Evolutionary conservation across 2,329 filamentous ascomycete species (phyloP).

Genomic region (Neoscytalidium dimidiatum): DNA sequence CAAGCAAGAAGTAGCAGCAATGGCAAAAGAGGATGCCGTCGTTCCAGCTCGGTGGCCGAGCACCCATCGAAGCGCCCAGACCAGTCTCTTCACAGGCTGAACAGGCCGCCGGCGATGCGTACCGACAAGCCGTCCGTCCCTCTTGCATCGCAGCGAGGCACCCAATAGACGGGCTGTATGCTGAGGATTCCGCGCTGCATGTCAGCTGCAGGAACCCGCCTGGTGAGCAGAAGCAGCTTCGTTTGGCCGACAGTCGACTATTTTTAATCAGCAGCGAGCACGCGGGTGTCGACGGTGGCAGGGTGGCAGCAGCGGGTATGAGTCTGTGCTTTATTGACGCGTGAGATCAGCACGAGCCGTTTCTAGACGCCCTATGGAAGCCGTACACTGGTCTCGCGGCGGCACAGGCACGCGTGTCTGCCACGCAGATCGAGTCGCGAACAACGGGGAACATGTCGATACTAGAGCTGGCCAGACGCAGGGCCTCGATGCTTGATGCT

Average conservation of each 20-base stretch:
- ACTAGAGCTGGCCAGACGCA: too few species aligned
- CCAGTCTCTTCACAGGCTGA: not conserved
- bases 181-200: not conserved
- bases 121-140: not conserved
- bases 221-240: too few species aligned
- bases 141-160: not conserved
- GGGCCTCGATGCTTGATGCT: not conserved
- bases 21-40: too few species aligned
- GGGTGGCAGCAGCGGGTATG: not conserved
- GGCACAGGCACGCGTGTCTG: not conserved
- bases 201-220: slow-evolving; percentile 7
- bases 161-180: not conserved
- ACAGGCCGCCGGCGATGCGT: not conserved
- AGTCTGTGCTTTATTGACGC: slow-evolving; percentile 13
- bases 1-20: too few species aligned
- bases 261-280: not conserved
- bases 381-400: not conserved
- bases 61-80: too few species aligned
- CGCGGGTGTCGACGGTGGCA: not conserved
- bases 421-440: not conserved
- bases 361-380: not conserved
- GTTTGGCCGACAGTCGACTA: not conserved
- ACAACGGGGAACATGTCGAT: not conserved
- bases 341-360: not conserved
- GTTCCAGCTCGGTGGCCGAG: not conserved